Evolutionary conservation across 768 basidiomycete species (phyloP), one percentile per base, ranked within the genome.

Genomic region (Rhizopogon vulgaris): DNA sequence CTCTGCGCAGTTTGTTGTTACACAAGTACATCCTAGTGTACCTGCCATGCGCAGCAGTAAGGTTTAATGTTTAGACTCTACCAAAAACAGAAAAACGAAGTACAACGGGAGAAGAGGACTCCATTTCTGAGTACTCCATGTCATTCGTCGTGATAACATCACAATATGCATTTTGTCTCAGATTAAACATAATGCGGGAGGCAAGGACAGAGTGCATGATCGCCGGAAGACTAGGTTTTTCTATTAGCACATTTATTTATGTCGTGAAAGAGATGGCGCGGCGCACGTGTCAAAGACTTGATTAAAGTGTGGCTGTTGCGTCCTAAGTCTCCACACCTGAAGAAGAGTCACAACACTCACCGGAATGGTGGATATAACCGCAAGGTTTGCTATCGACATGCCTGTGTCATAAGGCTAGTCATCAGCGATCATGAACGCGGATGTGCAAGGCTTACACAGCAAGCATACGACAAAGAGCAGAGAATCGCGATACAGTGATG

Each of bases 141-240:
- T 15, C n/a, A 15, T 10, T n/a, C 15, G 17, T n/a, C 12, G 8
- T 17, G 30, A 42, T 14, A 27, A 27, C 28, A 36, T 50, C 34
- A 14, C 48, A 53, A 18, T 34, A 25, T 41, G 47, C 52, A 30
- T 24, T 49, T 36, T 53, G 38, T 6, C 52, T 27, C 9, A 53
- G 22, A 34, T 53, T 41, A 17, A 49, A 52, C 52, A 52, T 52
- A 38, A 49, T 52, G 22, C 47, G 52, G 0, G 46, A 49, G 8
- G 46, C 18, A 47, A 48, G 34, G 10, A 52, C 52, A 10, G 43
- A 37, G 22, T 52, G 38, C 38, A 52, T 38, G 30, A 49, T 15
- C 15, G 37, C 18, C 1, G 45, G 52, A 43, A 52, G 30, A 15
- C 52, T 48, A 34, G 11, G 27, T 10, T 28, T n/a, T 17, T 6